Evolutionary conservation across 2,329 filamentous ascomycete genomes (phyloP), one percentile per base, ranked within the genome.

Genomic region (Grosmannia serpens): DNA sequence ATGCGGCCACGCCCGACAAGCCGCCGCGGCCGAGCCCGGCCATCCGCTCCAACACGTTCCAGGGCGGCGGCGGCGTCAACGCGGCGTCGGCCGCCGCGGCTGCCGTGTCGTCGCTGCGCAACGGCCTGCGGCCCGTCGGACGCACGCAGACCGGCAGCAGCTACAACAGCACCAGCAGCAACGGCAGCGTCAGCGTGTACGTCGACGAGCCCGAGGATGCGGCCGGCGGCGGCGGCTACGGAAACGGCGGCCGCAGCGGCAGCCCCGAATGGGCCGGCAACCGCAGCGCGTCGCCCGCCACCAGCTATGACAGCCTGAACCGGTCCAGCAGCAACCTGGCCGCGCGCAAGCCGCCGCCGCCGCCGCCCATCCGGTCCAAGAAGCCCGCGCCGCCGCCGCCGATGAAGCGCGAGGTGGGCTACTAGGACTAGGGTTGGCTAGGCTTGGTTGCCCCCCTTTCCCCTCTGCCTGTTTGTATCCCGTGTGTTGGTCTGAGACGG

Each of bases 321-420:
- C 72, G 75, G 52, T 79, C 72, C 58, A 69, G 74, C 11, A 75
- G 73, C 62, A 71, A 72, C 59, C 44, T 66, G 35, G 13, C 70
- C 0, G 20, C 3, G 5, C 58, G 58, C 53, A 59, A 56, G 54
- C 75, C 75, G 4, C 75, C 75, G 9, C 76, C 75, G 49, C 75
- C 75, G 15, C 75, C 75, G 24, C 75, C 75, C 3, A 75, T 72
- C 66, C 69, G 74, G 35, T 68, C 73, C 58, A 82, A 81, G 74
- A 83, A 83, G 71, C 77, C 80, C 2, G 71, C 79, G 10, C 79
- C 79, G 38, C 79, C 77, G 2, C 75, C 80, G 62, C 76, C 78
- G 15, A 29, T 53, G 20, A 54, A 53, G 56, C 56, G 56, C 22
- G 57, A 58, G 24, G 52, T 58, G 15, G 57, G 52, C 17, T 58